phyloP scores from a whole-genome alignment of 352 stramenopile genomes.

The Phytophthora brassicae region DNA sequence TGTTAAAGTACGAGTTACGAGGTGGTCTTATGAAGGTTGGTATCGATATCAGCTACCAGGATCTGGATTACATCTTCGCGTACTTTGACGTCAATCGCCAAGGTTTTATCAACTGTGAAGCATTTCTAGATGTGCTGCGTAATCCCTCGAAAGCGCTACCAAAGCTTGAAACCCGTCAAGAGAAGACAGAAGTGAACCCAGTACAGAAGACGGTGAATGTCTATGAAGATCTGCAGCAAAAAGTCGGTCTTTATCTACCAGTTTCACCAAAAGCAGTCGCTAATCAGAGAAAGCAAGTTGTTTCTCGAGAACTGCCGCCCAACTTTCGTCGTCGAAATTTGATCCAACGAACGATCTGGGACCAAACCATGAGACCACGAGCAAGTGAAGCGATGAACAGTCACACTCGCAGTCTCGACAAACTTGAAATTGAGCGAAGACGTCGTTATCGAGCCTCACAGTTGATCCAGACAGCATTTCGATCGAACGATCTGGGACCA shows the following conservation, averaged over 20 bases:
- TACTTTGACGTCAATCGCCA: constrained; percentile 65
- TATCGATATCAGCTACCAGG: constrained; percentile 62
- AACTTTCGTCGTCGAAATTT: constrained; percentile 27
- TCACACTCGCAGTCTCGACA: neutral
- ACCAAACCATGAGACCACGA: constrained; percentile 1
- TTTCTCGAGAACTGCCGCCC: constrained; percentile 10
- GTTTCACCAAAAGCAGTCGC: constrained; percentile 5
- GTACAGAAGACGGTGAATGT: neutral
- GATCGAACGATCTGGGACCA: no score
- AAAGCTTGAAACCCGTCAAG: constrained; percentile 1
- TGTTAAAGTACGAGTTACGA: constrained; percentile 68
- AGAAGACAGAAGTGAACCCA: neutral
- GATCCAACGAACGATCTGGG: constrained; percentile 26
- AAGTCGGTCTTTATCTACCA: neutral
- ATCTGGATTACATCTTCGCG: constrained; percentile 69
- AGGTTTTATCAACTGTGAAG: constrained; percentile 70
- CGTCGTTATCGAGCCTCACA: constrained; percentile 38
- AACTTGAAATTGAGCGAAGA: constrained; percentile 25
- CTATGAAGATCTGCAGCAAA: neutral
- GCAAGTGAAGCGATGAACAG: neutral
- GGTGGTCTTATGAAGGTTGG: constrained; percentile 52
- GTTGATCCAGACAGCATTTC: constrained; percentile 49
- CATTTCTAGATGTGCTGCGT: constrained; percentile 68
- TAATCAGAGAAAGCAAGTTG: neutral
- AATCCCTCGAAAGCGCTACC: constrained; percentile 19